phyloP scores from a whole-genome alignment of 2,329 filamentous ascomycete genomes.

The Colletotrichum scovillei region DNA sequence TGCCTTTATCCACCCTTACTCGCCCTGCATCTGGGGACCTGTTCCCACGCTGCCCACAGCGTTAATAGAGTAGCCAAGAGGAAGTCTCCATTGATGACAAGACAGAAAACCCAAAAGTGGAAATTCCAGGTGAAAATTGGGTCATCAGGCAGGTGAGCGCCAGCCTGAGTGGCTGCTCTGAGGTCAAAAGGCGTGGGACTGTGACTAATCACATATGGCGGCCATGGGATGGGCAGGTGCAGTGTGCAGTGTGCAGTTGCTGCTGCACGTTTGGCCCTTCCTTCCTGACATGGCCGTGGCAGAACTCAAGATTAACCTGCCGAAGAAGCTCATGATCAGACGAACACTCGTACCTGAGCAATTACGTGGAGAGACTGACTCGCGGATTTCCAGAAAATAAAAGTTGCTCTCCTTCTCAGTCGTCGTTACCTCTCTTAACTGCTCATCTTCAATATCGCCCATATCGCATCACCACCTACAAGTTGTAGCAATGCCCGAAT shows the following conservation, averaged over 20 bases:
- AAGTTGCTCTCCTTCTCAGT: background rate
- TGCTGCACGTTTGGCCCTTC: background rate
- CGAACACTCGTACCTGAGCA: conserved; percentile 1
- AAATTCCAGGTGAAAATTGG: conserved; percentile 18
- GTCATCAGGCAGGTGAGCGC: background rate
- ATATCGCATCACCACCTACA: background rate
- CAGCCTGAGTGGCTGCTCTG: background rate
- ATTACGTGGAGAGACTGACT: background rate
- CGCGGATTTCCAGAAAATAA: background rate
- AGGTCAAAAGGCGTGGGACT: background rate
- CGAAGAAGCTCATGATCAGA: conserved; percentile 10
- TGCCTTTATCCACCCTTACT: conserved; percentile 10
- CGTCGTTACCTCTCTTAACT: background rate
- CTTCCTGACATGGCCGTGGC: background rate
- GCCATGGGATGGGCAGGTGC: background rate
- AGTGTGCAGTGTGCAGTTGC: background rate
- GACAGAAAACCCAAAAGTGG: conserved; percentile 20
- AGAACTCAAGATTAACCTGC: background rate
- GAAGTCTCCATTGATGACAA: conserved; percentile 18
- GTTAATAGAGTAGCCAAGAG: conserved; percentile 8
- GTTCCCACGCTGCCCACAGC: conserved; percentile 25
- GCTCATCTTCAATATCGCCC: background rate
- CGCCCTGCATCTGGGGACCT: conserved; percentile 10
- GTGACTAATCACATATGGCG: conserved; percentile 21
- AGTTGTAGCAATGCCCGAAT: conserved; percentile 9